Evolutionary conservation across 164 flowering plant species (phyloP).

Genomic region (Brasenia schreberi): DNA sequence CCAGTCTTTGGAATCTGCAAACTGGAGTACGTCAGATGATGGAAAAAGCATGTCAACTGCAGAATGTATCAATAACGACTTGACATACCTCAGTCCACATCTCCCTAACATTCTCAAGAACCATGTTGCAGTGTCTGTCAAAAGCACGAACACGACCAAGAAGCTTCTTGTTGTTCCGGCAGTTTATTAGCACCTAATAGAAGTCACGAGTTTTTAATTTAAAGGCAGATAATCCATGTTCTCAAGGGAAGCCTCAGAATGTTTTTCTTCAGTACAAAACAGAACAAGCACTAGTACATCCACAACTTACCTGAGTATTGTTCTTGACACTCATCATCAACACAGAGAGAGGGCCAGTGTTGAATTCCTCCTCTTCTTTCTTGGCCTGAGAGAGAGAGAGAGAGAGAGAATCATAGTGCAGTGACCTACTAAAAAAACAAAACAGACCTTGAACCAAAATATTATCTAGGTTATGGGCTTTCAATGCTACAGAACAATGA

Average conservation of each 20-base stretch:
- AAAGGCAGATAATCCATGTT: not conserved
- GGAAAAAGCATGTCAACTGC: not conserved
- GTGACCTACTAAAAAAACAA: not conserved
- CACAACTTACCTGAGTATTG: constrained; percentile 61
- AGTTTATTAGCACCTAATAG: constrained; percentile 63
- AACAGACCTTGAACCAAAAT: too few species aligned
- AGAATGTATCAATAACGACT: too few species aligned
- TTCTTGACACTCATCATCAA: constrained; percentile 92
- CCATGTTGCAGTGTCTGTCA: constrained; percentile 94
- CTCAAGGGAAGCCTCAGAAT: not conserved
- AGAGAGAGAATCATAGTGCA: not conserved
- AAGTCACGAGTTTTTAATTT: not conserved
- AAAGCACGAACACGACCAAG: constrained; percentile 87
- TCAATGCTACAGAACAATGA: too few species aligned
- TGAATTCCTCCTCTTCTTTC: constrained; percentile 87
- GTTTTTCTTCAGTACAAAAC: not conserved
- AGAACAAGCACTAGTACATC: not conserved
- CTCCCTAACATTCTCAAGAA: constrained; percentile 83
- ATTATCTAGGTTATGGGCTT: too few species aligned
- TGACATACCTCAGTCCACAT: constrained; percentile 87
- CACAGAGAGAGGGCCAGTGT: constrained; percentile 86
- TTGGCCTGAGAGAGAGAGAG: constrained; percentile 13
- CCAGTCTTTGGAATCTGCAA: constrained; percentile 84
- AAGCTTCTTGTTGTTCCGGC: constrained; percentile 80
- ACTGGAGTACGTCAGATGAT: not conserved